These are phyloP conservation scores for Erodium chrysanthum DNA, from an alignment of 441 rosid genomes.

Conservation along the genomic window DNA sequence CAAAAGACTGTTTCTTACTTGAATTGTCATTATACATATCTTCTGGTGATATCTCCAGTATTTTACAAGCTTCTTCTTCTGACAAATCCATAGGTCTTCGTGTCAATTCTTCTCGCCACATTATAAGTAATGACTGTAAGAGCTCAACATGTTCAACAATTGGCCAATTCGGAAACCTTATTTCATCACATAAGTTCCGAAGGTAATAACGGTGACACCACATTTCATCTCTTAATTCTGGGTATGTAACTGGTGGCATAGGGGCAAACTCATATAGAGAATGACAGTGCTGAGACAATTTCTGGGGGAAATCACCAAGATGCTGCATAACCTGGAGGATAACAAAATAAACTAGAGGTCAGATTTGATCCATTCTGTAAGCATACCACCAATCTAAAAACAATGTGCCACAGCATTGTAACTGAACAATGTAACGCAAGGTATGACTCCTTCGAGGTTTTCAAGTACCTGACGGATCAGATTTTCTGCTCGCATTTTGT, in stretches of 20 bases:
- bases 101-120: slow-evolving; percentile 99
- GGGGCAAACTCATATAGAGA: slow-evolving; percentile 94
- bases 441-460: slow-evolving; percentile 9
- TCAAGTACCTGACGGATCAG: slow-evolving; percentile 77
- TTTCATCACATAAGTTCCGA: slow-evolving; percentile 87
- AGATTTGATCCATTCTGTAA: slow-evolving; percentile 8
- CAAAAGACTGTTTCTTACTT: slow-evolving; percentile 28
- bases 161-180: slow-evolving; percentile 93
- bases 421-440: slow-evolving; percentile 16
- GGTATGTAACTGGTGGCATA: slow-evolving; percentile 99
- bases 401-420: slow-evolving; percentile 19
- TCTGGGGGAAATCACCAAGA: slow-evolving; percentile 97
- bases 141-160: slow-evolving; percentile 99
- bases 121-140: slow-evolving; percentile 85
- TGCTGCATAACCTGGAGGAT: slow-evolving; percentile 87
- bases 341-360: slow-evolving; percentile 14
- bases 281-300: slow-evolving; percentile 96
- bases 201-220: slow-evolving; percentile 99
- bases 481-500: slow-evolving; percentile 99
- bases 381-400: slow-evolving; percentile 10
- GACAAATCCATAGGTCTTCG: slow-evolving; percentile 98
- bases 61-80: slow-evolving; percentile 96
- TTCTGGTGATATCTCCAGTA: slow-evolving; percentile 77
- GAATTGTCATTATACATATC: slow-evolving; percentile 57
- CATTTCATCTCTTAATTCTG: slow-evolving; percentile 99